Percentiles rank a stretch among this genome's conserved stretches.
Evolutionary conservation across 805 yeast genomes (phyloP).

Genomic region (Lipomyces chichibuensis): DNA sequence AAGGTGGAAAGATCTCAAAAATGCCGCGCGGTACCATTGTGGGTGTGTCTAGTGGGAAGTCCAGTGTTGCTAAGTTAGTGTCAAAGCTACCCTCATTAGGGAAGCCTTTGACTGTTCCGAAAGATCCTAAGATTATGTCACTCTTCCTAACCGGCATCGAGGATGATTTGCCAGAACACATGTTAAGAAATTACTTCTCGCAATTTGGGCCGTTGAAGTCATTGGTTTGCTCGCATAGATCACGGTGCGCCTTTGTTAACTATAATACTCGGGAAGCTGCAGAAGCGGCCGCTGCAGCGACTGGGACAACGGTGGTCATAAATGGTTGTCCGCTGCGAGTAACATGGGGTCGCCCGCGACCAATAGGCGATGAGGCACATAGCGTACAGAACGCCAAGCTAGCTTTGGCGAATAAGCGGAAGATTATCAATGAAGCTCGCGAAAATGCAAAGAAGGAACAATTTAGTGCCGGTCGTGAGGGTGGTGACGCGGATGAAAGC

Average conservation of each 20-base stretch:
- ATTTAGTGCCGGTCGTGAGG: neutral
- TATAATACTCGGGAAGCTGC: conserved; percentile 57
- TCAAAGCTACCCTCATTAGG: conserved; percentile 66
- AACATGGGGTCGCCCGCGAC: conserved; percentile 39
- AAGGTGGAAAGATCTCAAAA: conserved; percentile 5
- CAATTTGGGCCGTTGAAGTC: conserved; percentile 54
- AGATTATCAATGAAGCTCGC: conserved; percentile 31
- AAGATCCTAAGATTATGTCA: conserved; percentile 52
- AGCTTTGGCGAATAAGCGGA: conserved; percentile 29
- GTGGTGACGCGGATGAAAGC: neutral
- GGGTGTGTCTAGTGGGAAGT: conserved; percentile 35
- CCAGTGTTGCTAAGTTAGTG: conserved; percentile 57
- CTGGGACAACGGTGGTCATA: conserved; percentile 30
- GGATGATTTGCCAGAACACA: conserved; percentile 66
- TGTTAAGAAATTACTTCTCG: conserved; percentile 56
- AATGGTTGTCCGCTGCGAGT: conserved; percentile 36
- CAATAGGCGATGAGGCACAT: conserved; percentile 35
- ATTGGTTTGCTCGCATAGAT: conserved; percentile 57
- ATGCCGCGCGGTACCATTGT: conserved; percentile 11
- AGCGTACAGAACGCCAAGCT: conserved; percentile 27
- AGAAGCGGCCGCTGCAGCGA: conserved; percentile 47
- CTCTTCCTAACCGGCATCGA: conserved; percentile 78
- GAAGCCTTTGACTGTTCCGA: conserved; percentile 44
- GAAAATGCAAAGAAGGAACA: conserved; percentile 5
- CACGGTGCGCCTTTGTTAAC: conserved; percentile 67